Conservation (phyloP, 2,329 filamentous ascomycete genomes). For the Colletotrichum chlorophyti region DNA sequence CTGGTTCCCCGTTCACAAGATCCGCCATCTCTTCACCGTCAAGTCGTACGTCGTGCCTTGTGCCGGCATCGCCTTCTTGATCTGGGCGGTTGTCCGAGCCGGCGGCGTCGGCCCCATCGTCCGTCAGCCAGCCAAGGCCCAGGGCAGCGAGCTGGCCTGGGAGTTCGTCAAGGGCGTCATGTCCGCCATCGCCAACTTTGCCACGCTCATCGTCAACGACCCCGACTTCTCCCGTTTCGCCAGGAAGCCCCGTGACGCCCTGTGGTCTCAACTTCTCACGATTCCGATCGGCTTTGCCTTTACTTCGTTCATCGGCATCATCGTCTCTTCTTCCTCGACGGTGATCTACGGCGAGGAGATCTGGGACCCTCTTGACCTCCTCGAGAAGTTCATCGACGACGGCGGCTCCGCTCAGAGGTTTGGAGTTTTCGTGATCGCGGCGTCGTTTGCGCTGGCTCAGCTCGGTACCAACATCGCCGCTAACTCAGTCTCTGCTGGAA, state of each 20-base stretch:
- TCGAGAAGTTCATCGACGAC: conserved; percentile 72
- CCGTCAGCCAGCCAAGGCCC: conserved; percentile 65
- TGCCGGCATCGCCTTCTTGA: conserved; percentile 85
- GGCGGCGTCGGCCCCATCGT: conserved; percentile 86
- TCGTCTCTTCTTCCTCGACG: conserved; percentile 75
- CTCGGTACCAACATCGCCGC: conserved; percentile 88
- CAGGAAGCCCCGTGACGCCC: conserved; percentile 73
- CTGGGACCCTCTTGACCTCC: conserved; percentile 75
- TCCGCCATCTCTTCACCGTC: conserved; percentile 88
- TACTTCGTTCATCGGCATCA: conserved; percentile 85
- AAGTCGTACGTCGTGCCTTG: conserved; percentile 85
- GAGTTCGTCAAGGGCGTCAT: conserved; percentile 85
- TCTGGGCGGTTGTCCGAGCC: conserved; percentile 84
- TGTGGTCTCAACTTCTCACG: conserved; percentile 81
- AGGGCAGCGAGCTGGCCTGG: conserved; percentile 79
- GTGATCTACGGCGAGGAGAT: conserved; percentile 71
- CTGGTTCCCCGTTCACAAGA: conserved; percentile 88
- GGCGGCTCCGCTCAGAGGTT: conserved; percentile 73
- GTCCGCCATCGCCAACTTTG: conserved; percentile 89
- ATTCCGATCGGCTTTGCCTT: conserved; percentile 77
- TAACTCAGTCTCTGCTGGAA: conserved; percentile 84
- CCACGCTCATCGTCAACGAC: conserved; percentile 82
- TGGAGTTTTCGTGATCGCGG: conserved; percentile 76
- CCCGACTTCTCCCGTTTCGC: conserved; percentile 89
- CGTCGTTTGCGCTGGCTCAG: conserved; percentile 78